phyloP scores from a whole-genome alignment of 2,329 filamentous ascomycete genomes.

The Apiospora phragmitis region DNA sequence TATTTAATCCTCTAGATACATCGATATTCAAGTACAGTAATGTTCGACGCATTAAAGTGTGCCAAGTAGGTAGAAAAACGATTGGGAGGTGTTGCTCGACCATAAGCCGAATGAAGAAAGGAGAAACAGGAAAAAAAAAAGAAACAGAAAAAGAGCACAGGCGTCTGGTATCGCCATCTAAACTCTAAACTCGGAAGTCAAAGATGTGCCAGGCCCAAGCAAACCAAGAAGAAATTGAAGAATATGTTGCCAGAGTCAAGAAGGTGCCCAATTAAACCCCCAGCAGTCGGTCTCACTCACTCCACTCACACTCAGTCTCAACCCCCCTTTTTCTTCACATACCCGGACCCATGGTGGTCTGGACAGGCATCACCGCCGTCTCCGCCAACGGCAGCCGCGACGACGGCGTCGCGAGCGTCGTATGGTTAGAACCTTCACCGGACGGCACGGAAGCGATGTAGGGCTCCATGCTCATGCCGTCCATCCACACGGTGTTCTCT shows the following conservation, averaged over 20 bases:
- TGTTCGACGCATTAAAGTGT: slow-evolving; percentile 7
- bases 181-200: not conserved
- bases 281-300: not conserved
- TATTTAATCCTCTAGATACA: not conserved
- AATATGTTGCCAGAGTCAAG: not conserved
- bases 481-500: slow-evolving; percentile 14
- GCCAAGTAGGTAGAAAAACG: not conserved
- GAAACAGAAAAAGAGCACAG: not conserved
- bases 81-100: not conserved
- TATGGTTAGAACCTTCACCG: not conserved
- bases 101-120: not conserved
- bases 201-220: not conserved
- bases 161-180: not conserved
- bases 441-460: not conserved
- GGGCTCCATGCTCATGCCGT: slow-evolving; percentile 10
- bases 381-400: not conserved
- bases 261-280: not conserved
- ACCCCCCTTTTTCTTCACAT: not conserved
- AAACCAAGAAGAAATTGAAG: not conserved
- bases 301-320: not conserved
- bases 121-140: not conserved
- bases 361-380: not conserved
- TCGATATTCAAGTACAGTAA: not conserved
- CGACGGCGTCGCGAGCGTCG: not conserved
- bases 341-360: not conserved